phyloP scores from a whole-genome alignment of 345 rosid species.

The Schrenkiella parvula region DNA sequence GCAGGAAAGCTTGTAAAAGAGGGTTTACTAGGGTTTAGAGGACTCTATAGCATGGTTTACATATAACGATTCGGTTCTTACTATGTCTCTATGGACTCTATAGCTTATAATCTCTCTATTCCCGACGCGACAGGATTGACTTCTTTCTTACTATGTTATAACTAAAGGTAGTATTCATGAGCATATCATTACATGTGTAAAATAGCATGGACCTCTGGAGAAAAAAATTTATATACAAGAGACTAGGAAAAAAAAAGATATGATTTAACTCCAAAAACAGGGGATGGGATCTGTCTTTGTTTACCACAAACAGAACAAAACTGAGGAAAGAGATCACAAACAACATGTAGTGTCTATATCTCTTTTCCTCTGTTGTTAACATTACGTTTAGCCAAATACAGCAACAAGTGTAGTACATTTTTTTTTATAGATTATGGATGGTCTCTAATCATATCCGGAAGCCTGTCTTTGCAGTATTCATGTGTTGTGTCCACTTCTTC shows the following conservation, averaged over 20 bases:
- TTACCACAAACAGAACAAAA: constrained; percentile 20
- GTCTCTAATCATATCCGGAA: constrained; percentile 13
- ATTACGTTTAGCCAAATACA: constrained; percentile 13
- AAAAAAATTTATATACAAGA: neutral
- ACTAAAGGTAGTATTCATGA: neutral
- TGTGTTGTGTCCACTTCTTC: constrained; percentile 25
- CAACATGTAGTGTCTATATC: neutral
- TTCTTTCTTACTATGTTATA: neutral
- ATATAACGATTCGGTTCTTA: neutral
- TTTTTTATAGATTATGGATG: neutral
- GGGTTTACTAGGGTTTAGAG: constrained; percentile 18
- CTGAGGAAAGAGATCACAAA: constrained; percentile 22
- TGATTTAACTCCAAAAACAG: constrained; percentile 3
- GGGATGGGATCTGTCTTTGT: neutral
- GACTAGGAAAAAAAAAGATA: neutral
- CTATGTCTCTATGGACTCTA: no score
- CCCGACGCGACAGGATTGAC: neutral
- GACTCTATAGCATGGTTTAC: neutral
- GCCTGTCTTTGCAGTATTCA: constrained; percentile 19
- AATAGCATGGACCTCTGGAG: neutral
- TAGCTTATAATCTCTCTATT: neutral
- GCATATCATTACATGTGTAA: neutral
- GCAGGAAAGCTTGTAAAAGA: neutral
- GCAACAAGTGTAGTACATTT: constrained; percentile 12
- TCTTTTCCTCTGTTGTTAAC: constrained; percentile 26